These are phyloP conservation scores for Leishmania guyanensis DNA, from an alignment of 208 protist genomes.

Conservation along the genomic window DNA sequence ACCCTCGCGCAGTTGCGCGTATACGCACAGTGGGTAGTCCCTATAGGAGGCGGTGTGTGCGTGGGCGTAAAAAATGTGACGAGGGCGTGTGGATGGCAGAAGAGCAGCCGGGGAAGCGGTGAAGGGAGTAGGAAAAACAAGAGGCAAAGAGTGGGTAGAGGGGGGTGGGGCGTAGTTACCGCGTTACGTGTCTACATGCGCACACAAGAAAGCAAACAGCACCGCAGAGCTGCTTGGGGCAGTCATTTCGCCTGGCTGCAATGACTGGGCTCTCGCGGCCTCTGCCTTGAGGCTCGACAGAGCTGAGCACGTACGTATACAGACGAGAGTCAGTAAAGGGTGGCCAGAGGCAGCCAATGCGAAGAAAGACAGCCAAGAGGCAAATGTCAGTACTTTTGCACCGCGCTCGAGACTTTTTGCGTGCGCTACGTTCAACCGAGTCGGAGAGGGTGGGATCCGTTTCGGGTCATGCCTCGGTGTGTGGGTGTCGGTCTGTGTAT, in stretches of 20 bases:
- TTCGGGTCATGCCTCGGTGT: not conserved
- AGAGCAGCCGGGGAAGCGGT: not conserved
- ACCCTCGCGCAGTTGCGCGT: not conserved
- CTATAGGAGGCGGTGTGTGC: not conserved
- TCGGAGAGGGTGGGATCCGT: not conserved
- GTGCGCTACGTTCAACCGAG: not conserved
- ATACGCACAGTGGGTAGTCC: not conserved
- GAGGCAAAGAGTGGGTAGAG: not conserved
- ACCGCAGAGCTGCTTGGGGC: not conserved
- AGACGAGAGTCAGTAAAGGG: not conserved
- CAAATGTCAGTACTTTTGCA: not conserved
- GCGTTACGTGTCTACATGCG: not conserved
- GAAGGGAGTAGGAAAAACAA: not conserved
- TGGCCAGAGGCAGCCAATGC: not conserved
- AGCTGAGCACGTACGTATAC: not conserved
- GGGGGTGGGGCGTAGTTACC: not conserved
- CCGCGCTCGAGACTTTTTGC: not conserved
- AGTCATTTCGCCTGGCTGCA: not conserved
- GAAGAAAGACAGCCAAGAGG: not conserved
- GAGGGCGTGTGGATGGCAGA: not conserved
- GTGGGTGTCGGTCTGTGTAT: not conserved
- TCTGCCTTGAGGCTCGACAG: not conserved
- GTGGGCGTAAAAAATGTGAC: not conserved
- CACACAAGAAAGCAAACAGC: not conserved
- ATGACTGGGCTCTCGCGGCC: not conserved